Evolutionary conservation across 2,329 filamentous ascomycete species (phyloP).

Genomic region (Neurospora crassa): DNA sequence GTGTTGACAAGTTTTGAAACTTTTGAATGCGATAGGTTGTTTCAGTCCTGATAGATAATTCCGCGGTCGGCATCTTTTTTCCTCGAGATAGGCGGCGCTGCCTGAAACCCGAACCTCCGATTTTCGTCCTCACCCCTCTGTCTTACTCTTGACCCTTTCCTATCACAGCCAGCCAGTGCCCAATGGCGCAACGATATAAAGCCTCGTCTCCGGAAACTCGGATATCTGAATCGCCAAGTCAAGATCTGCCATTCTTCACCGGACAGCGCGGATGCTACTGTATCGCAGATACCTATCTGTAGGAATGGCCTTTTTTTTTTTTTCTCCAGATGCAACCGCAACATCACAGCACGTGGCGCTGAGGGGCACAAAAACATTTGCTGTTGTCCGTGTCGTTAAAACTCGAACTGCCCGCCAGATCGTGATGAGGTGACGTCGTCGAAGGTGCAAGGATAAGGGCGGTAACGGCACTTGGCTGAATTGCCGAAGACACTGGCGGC

Average conservation of each 20-base stretch:
- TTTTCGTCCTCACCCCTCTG: not conserved
- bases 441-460: not conserved
- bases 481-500: not conserved
- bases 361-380: not conserved
- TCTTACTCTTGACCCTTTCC: not conserved
- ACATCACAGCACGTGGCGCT: not conserved
- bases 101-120: not conserved
- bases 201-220: not conserved
- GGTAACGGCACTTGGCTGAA: not conserved
- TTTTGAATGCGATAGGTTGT: not conserved
- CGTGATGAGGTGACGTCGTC: not conserved
- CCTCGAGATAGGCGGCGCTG: not conserved
- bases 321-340: not conserved
- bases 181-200: not conserved
- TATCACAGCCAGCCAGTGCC: not conserved
- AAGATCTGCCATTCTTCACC: not conserved
- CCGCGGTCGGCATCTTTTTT: not conserved
- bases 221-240: not conserved
- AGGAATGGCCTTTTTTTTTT: not conserved
- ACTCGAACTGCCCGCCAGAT: not conserved
- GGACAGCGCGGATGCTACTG: not conserved
- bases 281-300: not conserved
- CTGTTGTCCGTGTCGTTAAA: not conserved
- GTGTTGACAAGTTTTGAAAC: not conserved
- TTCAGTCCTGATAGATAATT: not conserved